Conservation (phyloP, 129 eudicot genomes). For the Artemisia tridentata region DNA sequence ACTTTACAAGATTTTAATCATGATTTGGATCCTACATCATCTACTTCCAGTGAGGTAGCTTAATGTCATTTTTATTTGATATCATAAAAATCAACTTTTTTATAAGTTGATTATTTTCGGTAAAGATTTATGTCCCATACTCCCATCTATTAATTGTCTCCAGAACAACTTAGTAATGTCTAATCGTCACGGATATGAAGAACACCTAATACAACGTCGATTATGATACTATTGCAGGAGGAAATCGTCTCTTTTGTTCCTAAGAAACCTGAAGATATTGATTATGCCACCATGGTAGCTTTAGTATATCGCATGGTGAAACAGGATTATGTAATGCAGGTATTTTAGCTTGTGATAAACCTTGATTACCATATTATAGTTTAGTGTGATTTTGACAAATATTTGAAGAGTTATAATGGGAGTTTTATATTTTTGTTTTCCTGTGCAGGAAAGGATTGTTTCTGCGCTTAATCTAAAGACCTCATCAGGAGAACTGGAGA, state of each 20-base stretch:
- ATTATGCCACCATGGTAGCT: slow-evolving; percentile 65
- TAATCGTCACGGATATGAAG: background rate
- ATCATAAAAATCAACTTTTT: background rate
- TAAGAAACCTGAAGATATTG: slow-evolving; percentile 35
- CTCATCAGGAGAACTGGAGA: slow-evolving; percentile 67
- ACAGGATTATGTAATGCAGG: slow-evolving; percentile 85
- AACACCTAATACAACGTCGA: slow-evolving; percentile 3
- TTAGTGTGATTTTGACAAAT: background rate
- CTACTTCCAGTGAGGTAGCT: slow-evolving; percentile 34
- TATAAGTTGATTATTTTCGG: background rate
- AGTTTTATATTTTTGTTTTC: background rate
- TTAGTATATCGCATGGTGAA: slow-evolving; percentile 66
- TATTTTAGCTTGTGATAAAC: slow-evolving; percentile 17
- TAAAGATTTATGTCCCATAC: background rate
- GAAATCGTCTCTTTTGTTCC: slow-evolving; percentile 27
- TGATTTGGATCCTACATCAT: slow-evolving; percentile 16
- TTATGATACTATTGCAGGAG: slow-evolving; percentile 30
- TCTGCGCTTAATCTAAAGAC: slow-evolving; percentile 58
- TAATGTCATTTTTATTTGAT: slow-evolving; percentile 5
- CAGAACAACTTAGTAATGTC: too few species aligned
- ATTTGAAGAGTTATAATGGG: slow-evolving; percentile 1
- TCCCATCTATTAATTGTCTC: too few species aligned
- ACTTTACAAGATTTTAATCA: slow-evolving; percentile 17
- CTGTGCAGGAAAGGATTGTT: slow-evolving; percentile 64
- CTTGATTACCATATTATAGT: background rate